phyloP scores from a whole-genome alignment of 1,284 basidiomycete species.

The Malassezia arunalokei region DNA sequence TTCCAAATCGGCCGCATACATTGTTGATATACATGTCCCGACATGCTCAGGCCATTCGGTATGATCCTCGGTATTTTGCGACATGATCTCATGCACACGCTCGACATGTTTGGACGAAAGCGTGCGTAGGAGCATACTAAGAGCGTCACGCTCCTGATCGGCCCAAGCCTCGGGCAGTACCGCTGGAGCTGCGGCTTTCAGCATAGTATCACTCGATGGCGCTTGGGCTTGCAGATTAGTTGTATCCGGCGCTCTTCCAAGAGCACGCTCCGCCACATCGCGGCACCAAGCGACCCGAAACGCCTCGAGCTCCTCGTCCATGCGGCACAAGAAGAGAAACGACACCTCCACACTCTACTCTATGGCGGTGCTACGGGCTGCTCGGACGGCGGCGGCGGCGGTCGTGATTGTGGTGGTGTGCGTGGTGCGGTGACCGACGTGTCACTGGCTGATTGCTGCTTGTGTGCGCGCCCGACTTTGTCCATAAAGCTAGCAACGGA shows the following conservation, averaged over 20 bases:
- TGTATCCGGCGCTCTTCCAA: background rate
- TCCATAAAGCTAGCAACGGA: conserved; percentile 78
- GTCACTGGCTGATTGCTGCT: background rate
- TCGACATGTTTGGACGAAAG: background rate
- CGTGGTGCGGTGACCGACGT: background rate
- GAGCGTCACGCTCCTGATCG: background rate
- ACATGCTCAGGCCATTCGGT: background rate
- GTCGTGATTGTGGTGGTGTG: background rate
- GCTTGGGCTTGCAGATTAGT: too few species aligned
- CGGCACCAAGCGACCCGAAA: conserved; percentile 10
- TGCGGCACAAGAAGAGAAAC: background rate
- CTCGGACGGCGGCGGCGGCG: background rate
- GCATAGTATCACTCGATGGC: too few species aligned
- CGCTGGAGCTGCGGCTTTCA: too few species aligned
- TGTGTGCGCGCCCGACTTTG: conserved; percentile 25
- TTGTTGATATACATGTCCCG: background rate
- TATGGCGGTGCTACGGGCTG: background rate
- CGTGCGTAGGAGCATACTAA: background rate
- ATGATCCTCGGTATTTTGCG: background rate
- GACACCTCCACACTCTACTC: background rate
- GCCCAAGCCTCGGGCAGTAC: too few species aligned
- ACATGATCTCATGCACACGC: background rate
- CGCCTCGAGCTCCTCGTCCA: conserved; percentile 8
- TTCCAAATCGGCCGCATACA: conserved; percentile 17
- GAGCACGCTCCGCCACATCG: conserved; percentile 7